Evolutionary conservation across 2,329 filamentous ascomycete species (phyloP).

Genomic region (Alternaria rosae): DNA sequence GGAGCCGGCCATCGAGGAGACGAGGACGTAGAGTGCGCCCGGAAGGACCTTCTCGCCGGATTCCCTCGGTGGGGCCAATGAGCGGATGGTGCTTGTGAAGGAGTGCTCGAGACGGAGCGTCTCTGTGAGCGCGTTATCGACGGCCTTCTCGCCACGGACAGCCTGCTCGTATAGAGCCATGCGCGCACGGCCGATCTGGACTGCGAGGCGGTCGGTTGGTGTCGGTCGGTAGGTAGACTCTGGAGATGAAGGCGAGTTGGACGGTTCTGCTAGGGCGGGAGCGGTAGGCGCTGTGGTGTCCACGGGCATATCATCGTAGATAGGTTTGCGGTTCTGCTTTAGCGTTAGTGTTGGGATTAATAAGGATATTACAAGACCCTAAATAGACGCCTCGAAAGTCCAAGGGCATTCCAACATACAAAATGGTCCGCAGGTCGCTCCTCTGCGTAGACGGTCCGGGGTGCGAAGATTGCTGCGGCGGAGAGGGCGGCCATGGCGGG

Average conservation of each 20-base stretch:
- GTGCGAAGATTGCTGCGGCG: slow-evolving; percentile 57
- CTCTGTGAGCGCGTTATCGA: slow-evolving; percentile 82
- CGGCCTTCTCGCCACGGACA: slow-evolving; percentile 75
- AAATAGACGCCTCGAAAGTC: background rate
- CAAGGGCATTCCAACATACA: slow-evolving; percentile 19
- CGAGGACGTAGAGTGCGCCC: slow-evolving; percentile 88
- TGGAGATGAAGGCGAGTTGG: slow-evolving; percentile 37
- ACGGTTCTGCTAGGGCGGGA: slow-evolving; percentile 43
- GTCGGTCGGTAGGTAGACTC: slow-evolving; percentile 63
- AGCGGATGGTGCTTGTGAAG: slow-evolving; percentile 88
- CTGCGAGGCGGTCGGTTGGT: slow-evolving; percentile 87
- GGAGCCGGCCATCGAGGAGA: slow-evolving; percentile 92
- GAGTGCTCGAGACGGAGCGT: slow-evolving; percentile 86
- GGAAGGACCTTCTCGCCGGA: slow-evolving; percentile 90
- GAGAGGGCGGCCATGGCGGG: slow-evolving; percentile 55
- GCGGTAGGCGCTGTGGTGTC: slow-evolving; percentile 49
- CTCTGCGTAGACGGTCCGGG: slow-evolving; percentile 59
- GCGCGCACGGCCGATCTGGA: slow-evolving; percentile 79
- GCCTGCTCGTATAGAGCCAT: slow-evolving; percentile 81
- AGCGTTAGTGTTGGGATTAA: background rate
- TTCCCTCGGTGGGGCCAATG: slow-evolving; percentile 83
- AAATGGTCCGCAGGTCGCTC: slow-evolving; percentile 35
- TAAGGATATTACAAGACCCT: background rate
- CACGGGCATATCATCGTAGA: slow-evolving; percentile 73
- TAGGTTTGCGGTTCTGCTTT: slow-evolving; percentile 62